These are phyloP conservation scores for Yarrowia alimentaria DNA, from an alignment of 805 yeast genomes.

Conservation along the genomic window DNA sequence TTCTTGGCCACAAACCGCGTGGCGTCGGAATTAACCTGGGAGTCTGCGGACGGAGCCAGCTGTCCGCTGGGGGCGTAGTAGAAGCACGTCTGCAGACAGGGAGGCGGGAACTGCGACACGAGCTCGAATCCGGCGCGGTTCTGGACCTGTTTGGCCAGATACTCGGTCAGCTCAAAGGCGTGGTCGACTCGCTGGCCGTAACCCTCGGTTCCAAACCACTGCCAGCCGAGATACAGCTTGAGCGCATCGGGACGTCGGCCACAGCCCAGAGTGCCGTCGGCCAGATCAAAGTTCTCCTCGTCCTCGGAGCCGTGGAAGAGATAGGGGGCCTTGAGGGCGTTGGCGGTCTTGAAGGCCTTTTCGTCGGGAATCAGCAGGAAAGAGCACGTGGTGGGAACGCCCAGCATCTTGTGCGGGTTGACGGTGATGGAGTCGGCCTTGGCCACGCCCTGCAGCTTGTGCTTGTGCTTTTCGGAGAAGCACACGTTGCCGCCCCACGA, in stretches of 20 bases:
- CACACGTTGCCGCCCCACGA: conserved; percentile 89
- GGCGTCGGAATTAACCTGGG: conserved; percentile 48
- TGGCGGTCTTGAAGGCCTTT: conserved; percentile 62
- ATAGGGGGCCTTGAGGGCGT: conserved; percentile 77
- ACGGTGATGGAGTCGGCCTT: conserved; percentile 73
- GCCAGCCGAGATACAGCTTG: conserved; percentile 77
- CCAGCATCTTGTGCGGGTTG: conserved; percentile 85
- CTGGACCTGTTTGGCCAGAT: conserved; percentile 52
- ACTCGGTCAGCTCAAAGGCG: conserved; percentile 63
- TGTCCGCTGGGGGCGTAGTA: conserved; percentile 57
- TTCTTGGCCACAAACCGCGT: conserved; percentile 63
- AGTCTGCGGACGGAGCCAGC: conserved; percentile 36
- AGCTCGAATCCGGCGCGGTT: conserved; percentile 50
- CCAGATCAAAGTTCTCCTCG: conserved; percentile 62
- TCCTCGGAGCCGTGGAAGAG: conserved; percentile 64
- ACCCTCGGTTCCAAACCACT: conserved; percentile 70
- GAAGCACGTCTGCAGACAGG: conserved; percentile 82
- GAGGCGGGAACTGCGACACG: conserved; percentile 59
- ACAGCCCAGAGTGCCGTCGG: conserved; percentile 90
- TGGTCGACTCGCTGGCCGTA: conserved; percentile 67
- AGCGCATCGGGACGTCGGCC: conserved; percentile 82
- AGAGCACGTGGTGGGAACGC: conserved; percentile 71
- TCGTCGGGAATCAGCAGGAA: conserved; percentile 72
- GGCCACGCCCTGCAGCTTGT: conserved; percentile 57
- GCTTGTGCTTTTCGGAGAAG: conserved; percentile 52